Evolutionary conservation across 179 eudicot genomes (phyloP), one percentile per base, ranked within the genome.

Genomic region (Carnegiea gigantea): DNA sequence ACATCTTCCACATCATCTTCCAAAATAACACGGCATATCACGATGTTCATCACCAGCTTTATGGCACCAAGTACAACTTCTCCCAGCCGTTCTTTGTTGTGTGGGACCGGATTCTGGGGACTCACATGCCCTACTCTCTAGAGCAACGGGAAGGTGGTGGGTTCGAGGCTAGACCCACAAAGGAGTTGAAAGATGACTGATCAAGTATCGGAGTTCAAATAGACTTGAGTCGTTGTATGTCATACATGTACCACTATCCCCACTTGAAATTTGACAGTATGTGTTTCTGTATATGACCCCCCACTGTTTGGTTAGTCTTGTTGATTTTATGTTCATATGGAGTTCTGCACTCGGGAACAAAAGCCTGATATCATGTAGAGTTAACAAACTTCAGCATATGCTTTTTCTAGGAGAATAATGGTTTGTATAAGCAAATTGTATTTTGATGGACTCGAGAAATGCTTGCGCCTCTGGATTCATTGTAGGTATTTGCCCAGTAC

Each of bases 11-110:
- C 43, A 13, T 85, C 33, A 82, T 92, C 49, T 92, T 92, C 84
- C 83, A 80, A 49, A 94, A 94, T 67, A 94, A 94, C 76, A 83
- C 94, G 18, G 98, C 97, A 9, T 94, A 94, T 77, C 98, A 94
- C 64, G 98, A 94, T 80, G 88, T 94, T 79, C 98, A 94, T 83
- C 97, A 93, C 86, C 97, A 94, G 86, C 94, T 93, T 30, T 91
- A 91, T 73, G 97, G 97, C 62, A 88, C 78, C 82, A 92, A 94
- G 62, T 94, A 88, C 87, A 94, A 94, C 90, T 94, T 88, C 79
- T 94, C 98, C 3, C 98, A 94, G 77, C 98, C 98, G 4, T 94
- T 94, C 87, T 94, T 94, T 79, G 88, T 91, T 49, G 80, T 79
- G 77, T 94, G 98, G 97, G 97, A 94, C 71, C 85, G 82, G 80